A percentile compares a stretch with the other conserved stretches of the same genome.
phyloP scores from a whole-genome alignment of 2,329 filamentous ascomycete genomes.

The Colletotrichum eleusines region DNA sequence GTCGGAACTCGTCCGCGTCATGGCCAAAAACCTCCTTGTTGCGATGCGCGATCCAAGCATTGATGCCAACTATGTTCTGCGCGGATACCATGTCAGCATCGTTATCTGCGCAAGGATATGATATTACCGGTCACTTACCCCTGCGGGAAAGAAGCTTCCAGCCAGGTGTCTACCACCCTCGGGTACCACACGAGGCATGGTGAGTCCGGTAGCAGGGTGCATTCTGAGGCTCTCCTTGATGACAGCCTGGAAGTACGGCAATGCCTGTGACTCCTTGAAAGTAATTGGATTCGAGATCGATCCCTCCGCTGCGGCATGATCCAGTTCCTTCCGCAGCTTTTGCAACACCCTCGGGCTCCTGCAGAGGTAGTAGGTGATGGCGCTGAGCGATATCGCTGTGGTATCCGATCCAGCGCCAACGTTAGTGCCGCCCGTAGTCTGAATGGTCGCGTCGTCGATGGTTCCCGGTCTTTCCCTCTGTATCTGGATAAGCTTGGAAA shows the following conservation, averaged over 20 bases:
- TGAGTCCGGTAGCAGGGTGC: conserved; percentile 60
- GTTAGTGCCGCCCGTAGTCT: conserved; percentile 39
- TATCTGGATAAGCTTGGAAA: no score
- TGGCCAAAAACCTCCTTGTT: conserved; percentile 53
- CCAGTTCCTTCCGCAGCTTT: conserved; percentile 55
- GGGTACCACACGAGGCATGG: conserved; percentile 61
- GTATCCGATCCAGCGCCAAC: conserved; percentile 53
- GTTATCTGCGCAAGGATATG: no score
- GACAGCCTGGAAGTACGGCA: conserved; percentile 63
- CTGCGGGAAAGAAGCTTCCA: conserved; percentile 48
- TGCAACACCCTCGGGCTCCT: conserved; percentile 46
- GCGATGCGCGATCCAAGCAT: neutral
- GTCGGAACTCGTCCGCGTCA: conserved; percentile 55
- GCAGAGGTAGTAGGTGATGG: conserved; percentile 48
- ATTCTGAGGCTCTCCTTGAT: conserved; percentile 66
- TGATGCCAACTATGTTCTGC: no score
- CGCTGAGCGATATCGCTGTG: conserved; percentile 50
- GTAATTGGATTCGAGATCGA: conserved; percentile 39
- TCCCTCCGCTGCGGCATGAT: conserved; percentile 44
- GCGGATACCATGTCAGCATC: no score
- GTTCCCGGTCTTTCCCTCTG: no score
- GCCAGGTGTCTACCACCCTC: conserved; percentile 56
- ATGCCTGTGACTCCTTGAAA: conserved; percentile 47
- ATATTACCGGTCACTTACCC: no score
- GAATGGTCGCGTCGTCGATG: no score